Evolutionary conservation across 805 yeast species (phyloP), one percentile per base, ranked within the genome.

Genomic region (Ogataea haglerorum): DNA sequence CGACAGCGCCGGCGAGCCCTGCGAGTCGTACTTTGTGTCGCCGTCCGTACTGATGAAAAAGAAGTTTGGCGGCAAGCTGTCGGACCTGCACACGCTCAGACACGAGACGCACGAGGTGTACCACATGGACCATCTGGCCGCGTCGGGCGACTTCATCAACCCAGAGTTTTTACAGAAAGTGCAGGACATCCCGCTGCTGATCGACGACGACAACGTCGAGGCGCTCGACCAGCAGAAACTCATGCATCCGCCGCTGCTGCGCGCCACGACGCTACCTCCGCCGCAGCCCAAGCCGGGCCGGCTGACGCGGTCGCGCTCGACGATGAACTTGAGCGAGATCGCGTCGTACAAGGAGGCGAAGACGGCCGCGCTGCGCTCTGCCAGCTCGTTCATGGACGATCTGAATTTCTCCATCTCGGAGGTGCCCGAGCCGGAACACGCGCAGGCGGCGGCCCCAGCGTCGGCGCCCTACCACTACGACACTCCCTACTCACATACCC

Each of bases 281-380:
- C 41, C 29, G 52, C 44, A 29, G 14, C 31, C 43, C 8, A 45
- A 34, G 22, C 37, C 38, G 5, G 36, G 46, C 9, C 49, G 51
- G 25, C 40, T 61, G 12, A 65, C 60, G 41, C 60, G 70, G 45
- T 75, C 82, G 8, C 70, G 72, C 43, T 75, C 80, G 3, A 68
- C 78, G 7, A 65, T 74, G 24, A 78, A 78, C 52, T 60, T 79
- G 38, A 73, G 80, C n/a, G 68, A 75, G 21, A 74, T 75, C 42
- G 76, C 80, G n/a, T 51, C 56, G 15, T 55, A 57, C 18, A 61
- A 57, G 42, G 65, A 60, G 42, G 60, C 57, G 7, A 53, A 52
- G 29, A 57, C 51, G n/a, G 60, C 60, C 2, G 60, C 59, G 7
- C 33, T 54, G 21, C 40, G 58, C 23, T 46, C 52, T 17, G 36